These are phyloP conservation scores for Lodderomyces oxycetoniae DNA, from an alignment of 1,139 yeast genomes.

Conservation along the genomic window DNA sequence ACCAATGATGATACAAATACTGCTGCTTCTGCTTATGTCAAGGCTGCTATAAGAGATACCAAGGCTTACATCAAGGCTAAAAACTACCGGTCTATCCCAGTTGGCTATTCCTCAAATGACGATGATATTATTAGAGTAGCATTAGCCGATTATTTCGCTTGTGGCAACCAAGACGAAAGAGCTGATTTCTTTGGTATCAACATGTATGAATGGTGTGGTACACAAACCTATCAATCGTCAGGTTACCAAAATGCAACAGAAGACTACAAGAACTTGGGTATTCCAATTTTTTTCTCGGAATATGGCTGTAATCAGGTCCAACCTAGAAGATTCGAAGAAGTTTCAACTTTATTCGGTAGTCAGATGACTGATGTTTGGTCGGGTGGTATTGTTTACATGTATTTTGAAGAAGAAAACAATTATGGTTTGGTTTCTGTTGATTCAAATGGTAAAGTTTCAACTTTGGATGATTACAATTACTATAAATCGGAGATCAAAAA, in stretches of 20 bases:
- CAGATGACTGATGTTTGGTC: slow-evolving; percentile 83
- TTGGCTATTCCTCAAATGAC: slow-evolving; percentile 88
- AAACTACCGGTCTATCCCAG: slow-evolving; percentile 70
- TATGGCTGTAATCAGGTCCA: slow-evolving; percentile 73
- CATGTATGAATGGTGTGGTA: slow-evolving; percentile 97
- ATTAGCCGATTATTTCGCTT: slow-evolving; percentile 78
- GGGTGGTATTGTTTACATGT: slow-evolving; percentile 90
- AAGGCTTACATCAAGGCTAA: slow-evolving; percentile 66
- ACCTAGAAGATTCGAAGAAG: slow-evolving; percentile 73
- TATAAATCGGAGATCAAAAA: slow-evolving; percentile 56
- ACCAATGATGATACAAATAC: slow-evolving; percentile 69
- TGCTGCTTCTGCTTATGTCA: slow-evolving; percentile 77
- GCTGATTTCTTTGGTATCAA: slow-evolving; percentile 93
- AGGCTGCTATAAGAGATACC: slow-evolving; percentile 84
- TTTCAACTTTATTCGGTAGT: slow-evolving; percentile 53
- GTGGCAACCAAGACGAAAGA: slow-evolving; percentile 61
- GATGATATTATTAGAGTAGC: slow-evolving; percentile 65
- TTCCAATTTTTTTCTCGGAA: slow-evolving; percentile 87
- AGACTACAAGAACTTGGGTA: slow-evolving; percentile 63
- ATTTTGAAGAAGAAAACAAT: slow-evolving; percentile 73
- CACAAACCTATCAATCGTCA: slow-evolving; percentile 54
- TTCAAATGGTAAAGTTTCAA: slow-evolving; percentile 34
- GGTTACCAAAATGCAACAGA: slow-evolving; percentile 74
- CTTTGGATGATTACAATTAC: slow-evolving; percentile 45
- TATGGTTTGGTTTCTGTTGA: slow-evolving; percentile 70